Conservation (phyloP, 352 stramenopile genomes). For the Globisporangium lucens region DNA sequence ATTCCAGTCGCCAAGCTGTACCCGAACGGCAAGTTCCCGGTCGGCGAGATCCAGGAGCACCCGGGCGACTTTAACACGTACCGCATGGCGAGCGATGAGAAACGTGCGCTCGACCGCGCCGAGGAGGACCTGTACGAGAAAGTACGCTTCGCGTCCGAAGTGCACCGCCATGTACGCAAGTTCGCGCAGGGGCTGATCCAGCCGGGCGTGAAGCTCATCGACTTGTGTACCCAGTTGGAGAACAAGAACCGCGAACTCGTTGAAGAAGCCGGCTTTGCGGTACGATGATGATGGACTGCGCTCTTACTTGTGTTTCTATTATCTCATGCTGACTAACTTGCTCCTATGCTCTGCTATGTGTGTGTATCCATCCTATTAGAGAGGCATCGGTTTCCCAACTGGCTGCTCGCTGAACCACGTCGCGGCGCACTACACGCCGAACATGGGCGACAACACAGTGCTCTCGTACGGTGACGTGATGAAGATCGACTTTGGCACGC, state of each 20-base stretch:
- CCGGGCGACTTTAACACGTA: neutral
- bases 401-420: neutral
- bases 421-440: neutral
- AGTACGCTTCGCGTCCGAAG: constrained; percentile 89
- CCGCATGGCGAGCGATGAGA: neutral
- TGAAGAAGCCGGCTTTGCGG: neutral
- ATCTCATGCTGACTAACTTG: neutral
- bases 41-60: neutral
- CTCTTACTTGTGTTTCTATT: neutral
- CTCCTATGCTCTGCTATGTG: neutral
- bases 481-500: neutral
- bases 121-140: constrained; percentile 9
- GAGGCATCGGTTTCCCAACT: neutral
- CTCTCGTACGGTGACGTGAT: neutral
- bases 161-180: constrained; percentile 83
- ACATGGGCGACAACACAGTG: neutral
- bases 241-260: neutral
- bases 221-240: neutral
- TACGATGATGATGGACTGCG: neutral
- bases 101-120: neutral
- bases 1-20: neutral
- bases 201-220: constrained; percentile 89
- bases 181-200: constrained; percentile 94
- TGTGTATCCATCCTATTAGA: neutral
- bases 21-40: neutral